Percentiles rank a stretch among this genome's conserved stretches.
These are phyloP conservation scores for Pyrus betulifolia DNA, from an alignment of 306 rosid genomes.

Conservation along the genomic window DNA sequence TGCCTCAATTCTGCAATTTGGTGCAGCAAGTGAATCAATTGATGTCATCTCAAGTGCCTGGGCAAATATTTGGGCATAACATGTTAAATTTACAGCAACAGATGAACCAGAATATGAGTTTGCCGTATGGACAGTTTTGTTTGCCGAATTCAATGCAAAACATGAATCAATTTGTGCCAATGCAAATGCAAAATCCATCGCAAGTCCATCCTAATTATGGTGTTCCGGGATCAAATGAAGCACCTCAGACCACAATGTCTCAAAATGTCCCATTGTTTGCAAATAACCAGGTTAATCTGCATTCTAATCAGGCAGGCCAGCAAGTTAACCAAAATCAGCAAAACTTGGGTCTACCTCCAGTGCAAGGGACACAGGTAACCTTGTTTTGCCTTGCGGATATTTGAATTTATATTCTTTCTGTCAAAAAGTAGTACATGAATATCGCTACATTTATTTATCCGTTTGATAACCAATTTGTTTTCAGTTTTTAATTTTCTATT, in stretches of 20 bases:
- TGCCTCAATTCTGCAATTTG: constrained; percentile 23
- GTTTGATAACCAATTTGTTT: too few species aligned
- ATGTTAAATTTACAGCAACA: constrained; percentile 20
- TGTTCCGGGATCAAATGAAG: constrained; percentile 48
- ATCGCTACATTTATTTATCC: not conserved
- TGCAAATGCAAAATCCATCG: constrained; percentile 46
- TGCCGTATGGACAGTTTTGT: constrained; percentile 64
- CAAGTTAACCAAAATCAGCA: constrained; percentile 39
- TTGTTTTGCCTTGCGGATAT: not conserved
- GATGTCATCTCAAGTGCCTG: constrained; percentile 31
- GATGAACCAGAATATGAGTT: constrained; percentile 28
- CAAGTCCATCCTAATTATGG: constrained; percentile 38
- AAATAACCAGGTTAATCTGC: constrained; percentile 29
- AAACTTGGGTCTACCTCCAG: constrained; percentile 22
- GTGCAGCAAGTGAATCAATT: constrained; percentile 38
- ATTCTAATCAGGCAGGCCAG: constrained; percentile 39
- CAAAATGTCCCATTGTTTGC: constrained; percentile 37
- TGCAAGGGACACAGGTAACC: constrained; percentile 53
- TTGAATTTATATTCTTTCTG: constrained; percentile 3
- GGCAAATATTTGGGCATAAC: constrained; percentile 42
- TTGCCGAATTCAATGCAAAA: constrained; percentile 45
- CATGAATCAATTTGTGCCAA: constrained; percentile 54
- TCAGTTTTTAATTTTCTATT: too few species aligned
- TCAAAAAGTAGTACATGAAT: not conserved
- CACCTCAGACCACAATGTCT: constrained; percentile 31